Base-by-base conservation (phyloP, 2,329 filamentous ascomycete species). In the Aspergillus amoenus region DNA sequence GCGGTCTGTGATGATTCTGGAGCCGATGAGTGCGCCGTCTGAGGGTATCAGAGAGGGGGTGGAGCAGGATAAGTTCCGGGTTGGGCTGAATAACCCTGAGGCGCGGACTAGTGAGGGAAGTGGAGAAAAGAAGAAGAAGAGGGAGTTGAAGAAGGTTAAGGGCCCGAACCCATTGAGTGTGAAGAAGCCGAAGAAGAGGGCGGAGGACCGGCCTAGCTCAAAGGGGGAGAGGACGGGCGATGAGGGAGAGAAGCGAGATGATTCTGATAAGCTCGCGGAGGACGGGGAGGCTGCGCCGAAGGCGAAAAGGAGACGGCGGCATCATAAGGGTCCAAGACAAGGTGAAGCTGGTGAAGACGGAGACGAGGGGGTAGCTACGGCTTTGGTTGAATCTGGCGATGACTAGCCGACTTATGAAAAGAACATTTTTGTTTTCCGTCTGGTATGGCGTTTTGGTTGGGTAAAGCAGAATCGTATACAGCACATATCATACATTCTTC, bases 1-100 rank as follows among this genome's bases (percentile, higher is more conserved):
- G 67, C 71, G 79, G 46, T 80, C 78, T 15, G 78, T 81, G 7
- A 80, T 81, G 78, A 73, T 81, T 13, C 64, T 81, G 55, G 78
- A 81, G 64, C 78, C 79, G 13, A 70, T 80, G 71, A 79, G 77
- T 54, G 70, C 66, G 18, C 68, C 70, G 2, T 79, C 77, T 13
- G 75, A 78, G 61, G 68, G 68, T 21, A 68, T 78, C 12, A 69
- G 76, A 39, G 73, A 78, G 46, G 74, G 73, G 1, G 68, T 73
- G n/a, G 78, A 81, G 68, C 74, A 68, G 58, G 75, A 74, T 40
- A 81, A 81, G 63, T 78, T 81, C 59, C 72, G 73, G 44, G 72
- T 70, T 40, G 78, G 78, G 1, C 60, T 81, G 59, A 68, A 79
- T 58, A 67, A 64, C 39, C 63, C 68, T 30, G 62, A 67, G 32